Evolutionary conservation across 805 yeast species (phyloP).

Genomic region (Hemisphaericaspora nanyangensis): DNA sequence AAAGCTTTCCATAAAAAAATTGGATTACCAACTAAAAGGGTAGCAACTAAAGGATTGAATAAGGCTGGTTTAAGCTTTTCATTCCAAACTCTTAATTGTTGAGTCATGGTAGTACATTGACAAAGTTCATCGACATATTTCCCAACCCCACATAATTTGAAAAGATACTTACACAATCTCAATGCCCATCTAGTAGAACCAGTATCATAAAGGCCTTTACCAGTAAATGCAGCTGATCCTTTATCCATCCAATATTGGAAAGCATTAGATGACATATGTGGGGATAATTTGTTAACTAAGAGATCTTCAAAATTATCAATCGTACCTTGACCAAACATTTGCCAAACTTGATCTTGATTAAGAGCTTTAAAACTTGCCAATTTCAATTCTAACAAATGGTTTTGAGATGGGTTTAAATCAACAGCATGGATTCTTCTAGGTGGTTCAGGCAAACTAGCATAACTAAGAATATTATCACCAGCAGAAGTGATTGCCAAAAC

Average conservation of each 20-base stretch:
- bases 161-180: slow-evolving; percentile 59
- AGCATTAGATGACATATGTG: slow-evolving; percentile 74
- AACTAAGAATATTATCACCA: slow-evolving; percentile 75
- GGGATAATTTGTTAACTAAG: slow-evolving; percentile 53
- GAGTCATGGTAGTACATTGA: slow-evolving; percentile 50
- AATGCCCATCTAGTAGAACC: slow-evolving; percentile 88
- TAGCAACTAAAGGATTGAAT: slow-evolving; percentile 66
- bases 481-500: slow-evolving; percentile 84
- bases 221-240: slow-evolving; percentile 59
- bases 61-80: slow-evolving; percentile 61
- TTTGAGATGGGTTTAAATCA: slow-evolving; percentile 79
- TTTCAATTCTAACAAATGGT: slow-evolving; percentile 75
- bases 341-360: slow-evolving; percentile 61
- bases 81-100: slow-evolving; percentile 66
- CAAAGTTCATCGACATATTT: slow-evolving; percentile 54
- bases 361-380: slow-evolving; percentile 64
- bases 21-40: slow-evolving; percentile 72
- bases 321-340: slow-evolving; percentile 72
- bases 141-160: slow-evolving; percentile 51
- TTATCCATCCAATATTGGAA: slow-evolving; percentile 75
- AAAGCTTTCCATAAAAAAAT: slow-evolving; percentile 84
- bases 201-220: slow-evolving; percentile 70
- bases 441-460: slow-evolving; percentile 66
- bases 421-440: slow-evolving; percentile 82
- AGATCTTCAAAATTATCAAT: slow-evolving; percentile 43